Evolutionary conservation across 2,329 filamentous ascomycete species (phyloP).

Genomic region (Fusarium pilosicola): DNA sequence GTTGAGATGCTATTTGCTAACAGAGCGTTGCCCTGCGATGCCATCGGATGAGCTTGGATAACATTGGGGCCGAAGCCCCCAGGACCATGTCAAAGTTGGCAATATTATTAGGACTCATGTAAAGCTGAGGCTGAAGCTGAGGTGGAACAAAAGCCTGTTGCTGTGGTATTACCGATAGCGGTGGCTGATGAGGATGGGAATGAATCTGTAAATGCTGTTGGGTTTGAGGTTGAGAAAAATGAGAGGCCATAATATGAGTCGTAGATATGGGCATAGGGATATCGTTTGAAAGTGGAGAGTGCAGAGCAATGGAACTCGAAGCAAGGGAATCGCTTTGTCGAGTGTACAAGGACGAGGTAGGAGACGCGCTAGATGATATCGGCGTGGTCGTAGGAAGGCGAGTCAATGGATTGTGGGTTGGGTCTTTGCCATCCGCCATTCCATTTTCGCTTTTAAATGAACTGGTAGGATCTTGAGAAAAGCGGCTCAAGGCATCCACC

Average conservation of each 20-base stretch:
- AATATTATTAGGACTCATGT: constrained; percentile 12
- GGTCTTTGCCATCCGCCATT: constrained; percentile 60
- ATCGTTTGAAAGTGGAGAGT: constrained; percentile 25
- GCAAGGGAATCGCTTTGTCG: constrained; percentile 22
- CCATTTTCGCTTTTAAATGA: constrained; percentile 55
- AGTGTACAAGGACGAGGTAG: constrained; percentile 32
- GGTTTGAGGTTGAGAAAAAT: constrained; percentile 31
- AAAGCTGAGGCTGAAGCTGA: constrained; percentile 23
- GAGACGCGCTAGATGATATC: constrained; percentile 20
- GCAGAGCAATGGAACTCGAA: constrained; percentile 14
- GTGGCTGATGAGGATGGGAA: background rate
- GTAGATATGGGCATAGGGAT: constrained; percentile 19
- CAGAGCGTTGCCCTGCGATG: constrained; percentile 14
- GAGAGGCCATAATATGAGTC: constrained; percentile 10
- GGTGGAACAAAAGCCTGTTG: constrained; percentile 34
- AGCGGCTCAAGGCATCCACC: constrained; percentile 61
- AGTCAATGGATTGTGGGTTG: constrained; percentile 41
- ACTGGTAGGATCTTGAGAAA: constrained; percentile 56
- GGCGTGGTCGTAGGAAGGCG: constrained; percentile 26
- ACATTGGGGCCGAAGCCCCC: constrained; percentile 48
- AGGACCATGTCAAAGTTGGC: constrained; percentile 52
- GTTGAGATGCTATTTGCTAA: constrained; percentile 12
- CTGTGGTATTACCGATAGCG: constrained; percentile 23
- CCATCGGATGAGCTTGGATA: constrained; percentile 26
- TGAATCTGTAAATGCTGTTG: constrained; percentile 34